Evolutionary conservation across 495 filamentous ascomycete species (phyloP), one percentile per base, ranked within the genome.

Genomic region (Tetracladium setigerum): DNA sequence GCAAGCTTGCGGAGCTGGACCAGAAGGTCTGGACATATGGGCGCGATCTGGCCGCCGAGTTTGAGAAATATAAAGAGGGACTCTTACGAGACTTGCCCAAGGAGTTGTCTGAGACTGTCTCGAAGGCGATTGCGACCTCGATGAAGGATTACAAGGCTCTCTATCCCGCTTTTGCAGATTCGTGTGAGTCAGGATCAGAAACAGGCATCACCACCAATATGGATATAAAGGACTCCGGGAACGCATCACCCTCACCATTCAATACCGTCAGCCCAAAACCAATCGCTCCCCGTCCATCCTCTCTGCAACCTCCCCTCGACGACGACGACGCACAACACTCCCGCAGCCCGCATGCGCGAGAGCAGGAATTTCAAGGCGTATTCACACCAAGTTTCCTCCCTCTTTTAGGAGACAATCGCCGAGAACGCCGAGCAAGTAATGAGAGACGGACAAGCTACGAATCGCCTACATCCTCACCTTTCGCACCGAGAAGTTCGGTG

Each of bases 381-480:
- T 81, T 81, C 55, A 81, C 76, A 12, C 78, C 78, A 16, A 70
- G 61, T 42, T 81, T 76, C 54, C 67, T 82, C 30, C 76, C 77
- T 38, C 62, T 81, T 33, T 73, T 81, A 33, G 64, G 65, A 42
- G 58, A 56, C 27, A 58, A 66, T 35, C 67, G 63, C 45, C 40
- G 48, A 38, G 52, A 59, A 35, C 50, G 48, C n/a, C 54, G 50
- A 49, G 34, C 49, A 18, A 52, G 48, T 31, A 17, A 19, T 7
- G 44, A 51, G 22, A 27, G 22, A 27, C 22, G 22, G 22, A 27
- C 22, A 27, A 27, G 22, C 22, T 27, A 27, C 22, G 22, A 27
- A 27, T 3, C 22, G 1, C 40, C 13, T 45, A 42, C 52, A 52
- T 15, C 36, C 22, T 46, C 44, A 30, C 19, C 49, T n/a, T n/a